Evolutionary conservation across 176 grass and related monocot species (phyloP), one percentile per base, ranked within the genome.

Genomic region (Ensete ventricosum): DNA sequence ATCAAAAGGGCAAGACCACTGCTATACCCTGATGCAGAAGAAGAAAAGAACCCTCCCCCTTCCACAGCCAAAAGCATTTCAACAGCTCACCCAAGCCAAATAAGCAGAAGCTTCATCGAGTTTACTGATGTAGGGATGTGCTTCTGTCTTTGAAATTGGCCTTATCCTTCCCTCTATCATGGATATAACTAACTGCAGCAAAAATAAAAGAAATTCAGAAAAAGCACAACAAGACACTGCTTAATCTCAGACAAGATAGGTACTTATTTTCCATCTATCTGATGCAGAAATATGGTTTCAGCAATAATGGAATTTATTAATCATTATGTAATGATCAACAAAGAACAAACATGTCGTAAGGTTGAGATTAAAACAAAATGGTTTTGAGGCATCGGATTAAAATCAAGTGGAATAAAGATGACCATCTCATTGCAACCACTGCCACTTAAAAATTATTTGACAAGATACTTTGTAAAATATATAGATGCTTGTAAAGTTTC

Each of bases 41-140:
- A 93, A 72, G 90, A 91, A 84, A 98, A 98, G 74, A 98, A 98
- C 12, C 95, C 95, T 43, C 90, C 90, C 87, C 95, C 95, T 93
- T 98, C 95, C 74, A 98, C 95, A 76, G 95, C 88, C 73, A 98
- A 82, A 84, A 98, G 84, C 95, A 98, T 98, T 84, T 93, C 84
- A 78, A 80, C 78, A 87, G 80, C 80, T 98, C 84, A 85, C 83
- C 90, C 84, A 87, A 81, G 71, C 72, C 84, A 82, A 67, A 82
- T 84, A 70, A 84, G 81, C 80, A 76, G 86, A 54, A 73, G 67
- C 48, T 65, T 11, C 63, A 65, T 65, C 63, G 2, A 65, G 22
- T 65, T 26, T 19, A 65, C 13, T 11, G 5, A 20, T 26, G 11
- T 65, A 26, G 10, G 21, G 17, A 13, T 70, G 19, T 34, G 19